Evolutionary conservation across 768 basidiomycete species (phyloP), one percentile per base, ranked within the genome.

Genomic region (Rhodotorula paludigena): DNA sequence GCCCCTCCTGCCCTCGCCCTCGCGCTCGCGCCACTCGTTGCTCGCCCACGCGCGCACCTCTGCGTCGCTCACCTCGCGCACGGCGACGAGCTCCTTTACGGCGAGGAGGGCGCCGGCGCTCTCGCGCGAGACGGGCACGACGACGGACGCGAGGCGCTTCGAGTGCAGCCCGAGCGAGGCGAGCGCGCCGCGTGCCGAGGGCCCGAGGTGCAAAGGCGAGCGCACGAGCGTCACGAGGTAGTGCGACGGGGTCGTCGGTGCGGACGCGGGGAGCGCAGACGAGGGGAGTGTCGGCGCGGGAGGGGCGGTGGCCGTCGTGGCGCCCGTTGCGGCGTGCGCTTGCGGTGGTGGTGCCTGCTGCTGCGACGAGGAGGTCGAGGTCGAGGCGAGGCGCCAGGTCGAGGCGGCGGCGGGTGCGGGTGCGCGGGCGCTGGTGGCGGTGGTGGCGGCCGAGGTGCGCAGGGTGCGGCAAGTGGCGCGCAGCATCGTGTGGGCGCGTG

Each of bases 141-240:
- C 44, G 32, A 60, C 39, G 18, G 64, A 66, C 12, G 58, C 44
- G 51, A 73, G 64, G 55, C 72, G 72, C 51, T 69, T 66, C n/a
- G n/a, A n/a, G 48, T 48, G 39, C 25, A 73, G 59, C 14, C 72
- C 72, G 48, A 73, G 65, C 18, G 66, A 57, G 23, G 41, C 36
- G 59, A 55, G 47, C 15, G 65, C 54, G 0, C 51, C 48, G 25
- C n/a, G 25, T 28, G 54, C 28, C 11, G 58, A 28, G 0, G 44
- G 14, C 30, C 56, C 33, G 35, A 73, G 63, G 64, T 69, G 68
- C n/a, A 67, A 41, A 1, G 72, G 68, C 11, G 72, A 73, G 4
- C 72, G 68, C 33, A 65, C 58, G 56, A 73, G 68, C 20, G 72
- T 73, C 38, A 73, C 48, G 58, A 69, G 64, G 68, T 64, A 73